Conservation (phyloP, 1,139 yeast genomes). For the Debaryomyces psychrophilus region DNA sequence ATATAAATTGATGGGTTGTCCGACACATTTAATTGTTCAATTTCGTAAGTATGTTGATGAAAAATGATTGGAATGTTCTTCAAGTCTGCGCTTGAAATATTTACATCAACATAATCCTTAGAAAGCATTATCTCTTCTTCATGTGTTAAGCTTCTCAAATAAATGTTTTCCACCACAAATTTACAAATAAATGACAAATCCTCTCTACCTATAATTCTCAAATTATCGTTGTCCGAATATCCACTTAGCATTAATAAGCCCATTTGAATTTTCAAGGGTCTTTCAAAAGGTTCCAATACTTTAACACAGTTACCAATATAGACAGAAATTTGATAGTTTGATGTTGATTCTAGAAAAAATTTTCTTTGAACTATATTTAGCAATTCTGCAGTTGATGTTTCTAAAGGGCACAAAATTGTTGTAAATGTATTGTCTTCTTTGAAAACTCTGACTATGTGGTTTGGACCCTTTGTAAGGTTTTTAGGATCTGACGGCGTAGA, state of each 20-base stretch:
- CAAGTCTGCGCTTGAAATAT: slow-evolving; percentile 71
- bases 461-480: slow-evolving; percentile 34
- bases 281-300: slow-evolving; percentile 70
- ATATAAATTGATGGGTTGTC: slow-evolving; percentile 84
- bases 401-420: slow-evolving; percentile 73
- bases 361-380: slow-evolving; percentile 70
- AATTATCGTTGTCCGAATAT: slow-evolving; percentile 71
- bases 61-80: slow-evolving; percentile 85
- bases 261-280: slow-evolving; percentile 78
- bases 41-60: slow-evolving; percentile 80
- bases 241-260: slow-evolving; percentile 78
- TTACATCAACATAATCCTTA: slow-evolving; percentile 73
- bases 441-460: slow-evolving; percentile 67
- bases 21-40: slow-evolving; percentile 80
- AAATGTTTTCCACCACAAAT: slow-evolving; percentile 75
- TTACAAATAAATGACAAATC: slow-evolving; percentile 87
- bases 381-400: slow-evolving; percentile 77
- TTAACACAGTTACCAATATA: slow-evolving; percentile 80
- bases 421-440: slow-evolving; percentile 82
- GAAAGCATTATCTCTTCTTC: slow-evolving; percentile 67
- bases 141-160: slow-evolving; percentile 66
- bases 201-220: slow-evolving; percentile 81
- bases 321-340: slow-evolving; percentile 79
- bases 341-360: slow-evolving; percentile 69
- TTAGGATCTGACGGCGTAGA: slow-evolving; percentile 21